These are phyloP conservation scores for Pythium aphanidermatum DNA, from an alignment of 352 stramenopile species.

Conservation along the genomic window DNA sequence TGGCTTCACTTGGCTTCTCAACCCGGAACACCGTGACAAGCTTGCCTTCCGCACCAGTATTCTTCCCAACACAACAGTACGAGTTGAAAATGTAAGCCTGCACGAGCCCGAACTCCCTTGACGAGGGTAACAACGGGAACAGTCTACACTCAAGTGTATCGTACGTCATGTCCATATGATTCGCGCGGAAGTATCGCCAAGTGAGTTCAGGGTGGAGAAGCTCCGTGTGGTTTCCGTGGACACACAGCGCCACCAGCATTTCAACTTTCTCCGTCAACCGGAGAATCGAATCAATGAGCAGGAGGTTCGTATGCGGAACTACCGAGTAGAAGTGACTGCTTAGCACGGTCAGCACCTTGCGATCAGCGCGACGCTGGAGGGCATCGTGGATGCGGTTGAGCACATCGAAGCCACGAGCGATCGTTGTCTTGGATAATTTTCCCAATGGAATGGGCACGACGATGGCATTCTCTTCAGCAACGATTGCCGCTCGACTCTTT, in stretches of 20 bases:
- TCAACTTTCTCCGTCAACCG: conserved; percentile 56
- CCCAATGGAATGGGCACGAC: conserved; percentile 22
- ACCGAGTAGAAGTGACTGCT: conserved; percentile 68
- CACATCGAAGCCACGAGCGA: conserved; percentile 49
- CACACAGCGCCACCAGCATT: conserved; percentile 46
- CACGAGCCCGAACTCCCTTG: conserved; percentile 49
- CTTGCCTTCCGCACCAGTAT: conserved; percentile 46
- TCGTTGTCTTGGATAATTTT: conserved; percentile 46
- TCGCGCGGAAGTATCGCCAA: conserved; percentile 31
- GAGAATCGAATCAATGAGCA: conserved; percentile 62
- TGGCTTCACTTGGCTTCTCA: conserved; percentile 39
- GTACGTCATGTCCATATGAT: conserved; percentile 64
- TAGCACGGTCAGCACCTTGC: conserved; percentile 31
- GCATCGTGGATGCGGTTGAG: conserved; percentile 56
- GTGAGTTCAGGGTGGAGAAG: conserved; percentile 23
- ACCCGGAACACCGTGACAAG: conserved; percentile 55
- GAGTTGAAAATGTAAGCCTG: conserved; percentile 67
- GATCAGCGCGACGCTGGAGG: conserved; percentile 32
- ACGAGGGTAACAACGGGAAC: conserved; percentile 30
- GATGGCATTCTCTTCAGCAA: neutral
- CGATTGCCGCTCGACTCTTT: neutral
- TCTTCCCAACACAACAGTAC: conserved; percentile 38
- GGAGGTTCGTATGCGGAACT: conserved; percentile 45
- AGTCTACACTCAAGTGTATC: conserved; percentile 43
- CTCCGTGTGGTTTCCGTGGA: conserved; percentile 35